A percentile compares a stretch with the other conserved stretches of the same genome.
phyloP scores from a whole-genome alignment of 179 eudicot genomes.

The Heliamphora pulchella region DNA sequence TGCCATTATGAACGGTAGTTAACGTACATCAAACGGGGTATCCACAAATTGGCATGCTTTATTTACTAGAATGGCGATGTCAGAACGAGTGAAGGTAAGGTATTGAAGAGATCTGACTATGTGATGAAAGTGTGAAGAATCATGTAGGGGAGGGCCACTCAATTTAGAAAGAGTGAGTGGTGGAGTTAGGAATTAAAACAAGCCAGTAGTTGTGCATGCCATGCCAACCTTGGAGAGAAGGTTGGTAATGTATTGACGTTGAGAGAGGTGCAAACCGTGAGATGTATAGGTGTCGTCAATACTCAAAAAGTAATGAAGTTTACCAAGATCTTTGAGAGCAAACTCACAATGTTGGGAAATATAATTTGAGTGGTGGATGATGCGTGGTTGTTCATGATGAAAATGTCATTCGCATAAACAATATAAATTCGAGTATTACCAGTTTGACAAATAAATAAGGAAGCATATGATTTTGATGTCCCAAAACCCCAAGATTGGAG shows the following conservation, averaged over 20 bases:
- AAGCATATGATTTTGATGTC: background rate
- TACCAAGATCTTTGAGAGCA: background rate
- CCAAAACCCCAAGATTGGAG: background rate
- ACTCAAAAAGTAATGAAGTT: background rate
- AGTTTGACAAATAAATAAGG: background rate
- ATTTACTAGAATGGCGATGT: background rate
- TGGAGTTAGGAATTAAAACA: background rate
- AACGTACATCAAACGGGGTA: background rate
- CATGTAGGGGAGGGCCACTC: background rate
- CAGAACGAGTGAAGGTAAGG: background rate
- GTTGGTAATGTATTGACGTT: background rate
- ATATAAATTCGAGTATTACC: background rate
- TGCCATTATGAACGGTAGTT: background rate
- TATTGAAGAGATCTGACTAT: background rate
- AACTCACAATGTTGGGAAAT: background rate
- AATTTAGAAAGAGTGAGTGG: background rate
- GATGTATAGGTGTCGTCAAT: background rate
- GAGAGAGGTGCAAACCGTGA: background rate
- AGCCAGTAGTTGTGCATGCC: background rate
- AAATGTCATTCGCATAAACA: background rate
- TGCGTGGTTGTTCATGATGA: background rate
- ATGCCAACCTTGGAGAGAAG: background rate
- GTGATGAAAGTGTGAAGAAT: background rate
- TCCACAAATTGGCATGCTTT: background rate
- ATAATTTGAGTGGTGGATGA: background rate